Evolutionary conservation across 306 rosid genomes (phyloP).

Genomic region (Astragalus glycyphyllos): DNA sequence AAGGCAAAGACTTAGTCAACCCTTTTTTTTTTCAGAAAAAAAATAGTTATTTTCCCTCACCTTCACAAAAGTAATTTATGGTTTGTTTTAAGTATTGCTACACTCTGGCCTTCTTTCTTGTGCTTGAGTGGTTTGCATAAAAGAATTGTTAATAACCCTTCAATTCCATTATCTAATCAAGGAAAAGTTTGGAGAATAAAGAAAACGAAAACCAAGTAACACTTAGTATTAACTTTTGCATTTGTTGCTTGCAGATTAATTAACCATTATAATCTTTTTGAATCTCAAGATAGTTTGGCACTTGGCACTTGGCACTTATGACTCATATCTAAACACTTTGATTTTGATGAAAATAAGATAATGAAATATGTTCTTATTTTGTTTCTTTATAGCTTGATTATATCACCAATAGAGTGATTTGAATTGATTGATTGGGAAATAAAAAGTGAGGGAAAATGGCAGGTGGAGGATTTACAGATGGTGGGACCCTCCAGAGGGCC

Average conservation of each 20-base stretch:
- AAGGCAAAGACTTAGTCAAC: constrained; percentile 39
- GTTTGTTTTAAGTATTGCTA: constrained; percentile 16
- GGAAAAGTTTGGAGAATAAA: neutral
- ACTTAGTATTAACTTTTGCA: constrained; percentile 5
- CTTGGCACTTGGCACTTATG: constrained; percentile 1
- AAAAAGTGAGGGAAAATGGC: constrained; percentile 54
- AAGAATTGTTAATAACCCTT: constrained; percentile 25
- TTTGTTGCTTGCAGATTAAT: no score
- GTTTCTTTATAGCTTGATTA: neutral
- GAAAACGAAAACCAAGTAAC: neutral
- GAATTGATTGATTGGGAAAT: neutral
- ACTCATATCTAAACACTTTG: constrained; percentile 1
- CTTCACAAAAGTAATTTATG: neutral
- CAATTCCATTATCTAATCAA: constrained; percentile 35
- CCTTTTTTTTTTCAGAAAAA: neutral
- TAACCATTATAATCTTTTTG: neutral
- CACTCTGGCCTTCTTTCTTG: constrained; percentile 42
- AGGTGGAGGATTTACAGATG: constrained; percentile 63
- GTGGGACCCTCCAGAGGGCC: constrained; percentile 56
- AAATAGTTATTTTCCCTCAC: neutral
- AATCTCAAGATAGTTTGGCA: neutral
- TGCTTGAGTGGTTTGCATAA: constrained; percentile 28
- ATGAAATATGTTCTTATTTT: neutral
- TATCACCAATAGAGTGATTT: neutral
- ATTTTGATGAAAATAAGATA: constrained; percentile 7